Conservation (phyloP, 2,329 filamentous ascomycete genomes). For the Colletotrichum brevisporum region DNA sequence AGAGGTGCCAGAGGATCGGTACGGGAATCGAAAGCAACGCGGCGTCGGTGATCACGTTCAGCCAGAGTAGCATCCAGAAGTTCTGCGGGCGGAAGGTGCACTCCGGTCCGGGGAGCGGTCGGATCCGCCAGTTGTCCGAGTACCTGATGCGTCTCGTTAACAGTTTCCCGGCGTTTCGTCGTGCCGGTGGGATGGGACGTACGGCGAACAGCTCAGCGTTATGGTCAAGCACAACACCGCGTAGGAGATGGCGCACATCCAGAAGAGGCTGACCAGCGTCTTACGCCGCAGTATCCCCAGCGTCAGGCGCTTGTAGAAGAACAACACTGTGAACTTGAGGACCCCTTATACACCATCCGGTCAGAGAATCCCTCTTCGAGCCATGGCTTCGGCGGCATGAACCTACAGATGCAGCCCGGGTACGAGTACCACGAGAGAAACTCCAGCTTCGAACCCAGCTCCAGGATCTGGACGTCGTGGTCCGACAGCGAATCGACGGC, state of each 20-base stretch:
- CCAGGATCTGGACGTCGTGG: conserved; percentile 42
- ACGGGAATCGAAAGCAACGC: conserved; percentile 46
- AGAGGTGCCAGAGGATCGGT: conserved; percentile 45
- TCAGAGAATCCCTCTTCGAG: not conserved
- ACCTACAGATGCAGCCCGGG: conserved; percentile 46
- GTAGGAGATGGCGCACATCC: conserved; percentile 42
- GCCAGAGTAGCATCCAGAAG: conserved; percentile 43
- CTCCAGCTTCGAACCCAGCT: conserved; percentile 45
- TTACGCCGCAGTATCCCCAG: conserved; percentile 39
- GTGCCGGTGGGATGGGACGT: not conserved
- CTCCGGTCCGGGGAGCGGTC: conserved; percentile 42
- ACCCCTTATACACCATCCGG: conserved; percentile 38
- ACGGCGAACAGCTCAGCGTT: conserved; percentile 42
- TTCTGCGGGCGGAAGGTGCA: conserved; percentile 43
- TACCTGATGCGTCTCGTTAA: conserved; percentile 11
- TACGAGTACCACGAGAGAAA: conserved; percentile 47
- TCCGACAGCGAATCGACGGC: conserved; percentile 39
- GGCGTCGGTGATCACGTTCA: conserved; percentile 46
- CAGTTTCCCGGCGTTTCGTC: too few relatives aligned
- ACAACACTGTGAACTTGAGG: conserved; percentile 46
- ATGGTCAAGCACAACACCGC: conserved; percentile 38
- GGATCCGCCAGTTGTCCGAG: conserved; percentile 45
- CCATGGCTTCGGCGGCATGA: fast-evolving
- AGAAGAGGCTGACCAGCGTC: conserved; percentile 42
- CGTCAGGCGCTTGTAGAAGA: conserved; percentile 47